Base-by-base conservation (phyloP, 179 eudicot genomes). In the Spinacia oleracea region DNA sequence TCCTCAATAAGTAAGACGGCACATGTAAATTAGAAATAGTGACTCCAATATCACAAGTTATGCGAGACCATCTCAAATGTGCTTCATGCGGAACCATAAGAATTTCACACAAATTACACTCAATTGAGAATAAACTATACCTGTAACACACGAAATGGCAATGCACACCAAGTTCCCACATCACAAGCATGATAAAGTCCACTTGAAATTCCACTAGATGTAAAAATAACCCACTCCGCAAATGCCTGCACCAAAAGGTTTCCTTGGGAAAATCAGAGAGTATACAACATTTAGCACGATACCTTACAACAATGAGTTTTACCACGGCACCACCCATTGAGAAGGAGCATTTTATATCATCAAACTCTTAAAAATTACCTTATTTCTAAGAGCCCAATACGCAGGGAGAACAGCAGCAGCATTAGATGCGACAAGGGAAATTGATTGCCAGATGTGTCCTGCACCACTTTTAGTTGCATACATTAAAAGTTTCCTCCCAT, bases 151-250 rank as follows among this genome's bases (percentile, higher is more conserved):
- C 73, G 85, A 81, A 85, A 96, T 11, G 77, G 31, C 63, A 89
- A 79, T 45, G 87, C 85, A 85, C 99, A 96, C 99, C 98, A 91
- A 66, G 93, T 89, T 81, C 98, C 99, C 9, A 92, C 93, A 77
- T 96, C 99, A 84, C 99, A 96, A 74, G 98, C 94, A 83, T 96
- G 99, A 85, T 96, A 96, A 45, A 96, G 77, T 62, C 86, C 99
- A 79, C 99, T 96, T 20, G 96, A 91, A 74, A 92, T 83, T 60
- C 99, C 98, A 81, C 99, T 96, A 15, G 88, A 83, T 53, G 93
- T 90, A 87, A 79, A 96, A 48, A 96, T 88, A 46, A 96, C 90
- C 98, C 93, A 90, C 84, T 96, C 98, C 12, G 99, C 94, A 86
- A 85, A 92, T 69, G 98, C 98, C 99, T 96, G 80, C 80, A 83